Evolutionary conservation across 768 basidiomycete genomes (phyloP), one percentile per base, ranked within the genome.

Genomic region (Lentinula edodes): DNA sequence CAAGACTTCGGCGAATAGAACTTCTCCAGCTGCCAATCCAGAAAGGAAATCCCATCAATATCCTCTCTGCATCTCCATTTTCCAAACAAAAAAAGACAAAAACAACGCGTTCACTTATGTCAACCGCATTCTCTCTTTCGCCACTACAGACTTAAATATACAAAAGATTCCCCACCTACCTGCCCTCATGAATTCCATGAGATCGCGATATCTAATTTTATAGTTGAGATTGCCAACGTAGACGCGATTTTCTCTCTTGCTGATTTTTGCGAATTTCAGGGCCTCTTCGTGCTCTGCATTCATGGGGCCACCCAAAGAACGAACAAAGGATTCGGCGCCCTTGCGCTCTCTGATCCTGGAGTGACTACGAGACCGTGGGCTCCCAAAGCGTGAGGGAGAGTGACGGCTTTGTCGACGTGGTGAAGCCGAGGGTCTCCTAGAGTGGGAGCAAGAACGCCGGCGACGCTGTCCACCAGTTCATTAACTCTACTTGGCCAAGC

Each of bases 111-210:
- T 34, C 58, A 77, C 80, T 28, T 9, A 20, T 48, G 46, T 48
- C 46, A 48, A 48, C 46, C 20, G 46, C 46, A 48, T 23, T 28
- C 46, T 48, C 46, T 48, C 20, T 20, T 80, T 86, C 85, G 83
- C 88, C 86, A 85, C 86, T 78, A 95, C 95, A 90, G 69, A 92
- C 78, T 73, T 76, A 74, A 83, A 85, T 78, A 87, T 82, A 77
- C 80, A 80, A 86, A 60, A 60, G 39, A 86, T 84, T 88, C 87
- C 85, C 86, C 79, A 95, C 95, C 90, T 93, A 97, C 95, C 95
- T 94, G 93, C 92, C 89, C 92, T 85, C 94, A 97, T 96, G 74
- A 97, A 98, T 87, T 98, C 94, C 86, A 95, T 94, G 76, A 99
- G 83, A 81, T 98, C 97, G 78, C 94, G 86, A 80, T 96, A 98